Base-by-base conservation (phyloP, 805 yeast species). In the Schwanniomyces polymorphus region DNA sequence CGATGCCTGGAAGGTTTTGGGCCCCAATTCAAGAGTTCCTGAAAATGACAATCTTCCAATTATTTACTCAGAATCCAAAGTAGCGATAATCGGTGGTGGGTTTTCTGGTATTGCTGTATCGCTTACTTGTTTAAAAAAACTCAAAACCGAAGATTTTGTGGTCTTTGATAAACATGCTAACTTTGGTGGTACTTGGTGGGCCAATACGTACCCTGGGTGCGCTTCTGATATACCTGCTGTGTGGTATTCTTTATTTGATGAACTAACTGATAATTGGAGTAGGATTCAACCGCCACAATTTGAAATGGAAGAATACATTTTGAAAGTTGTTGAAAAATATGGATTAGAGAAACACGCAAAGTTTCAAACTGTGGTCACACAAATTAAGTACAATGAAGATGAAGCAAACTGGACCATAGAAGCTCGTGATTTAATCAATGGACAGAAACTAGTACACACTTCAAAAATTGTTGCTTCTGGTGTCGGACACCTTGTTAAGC, bases 121-220 rank as follows among this genome's bases (percentile, higher is more conserved):
- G 2, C 38, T 70, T 31, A 57, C 59, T 42, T 53, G 61, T 37
- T 49, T 58, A 38, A 57, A 63, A 29, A 53, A 63, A 18, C 52
- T 64, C 46, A 57, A 63, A 16, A 61, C 56, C 17, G 52, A 60
- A 11, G 73, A 67, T 50, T 64, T 65, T 45, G 61, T 53, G 7
- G 57, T 72, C 11, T 68, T 72, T 43, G 77, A 72, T 45, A 69
- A 68, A 47, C 75, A 70, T 49, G 60, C 57, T 42, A 53, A 65
- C 38, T 68, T 69, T 52, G 76, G 77, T 17, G 76, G 77, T 11
- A 71, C 76, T 18, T 72, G 77, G 77, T 71, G 65, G 55, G 75
- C 75, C 17, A 72, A 72, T 51, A 68, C 75, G 5, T 72, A 71
- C 48, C 77, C 77, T 2, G 75, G 76, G 1, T 68, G 75, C 52